phyloP scores from a whole-genome alignment of 2,329 filamentous ascomycete genomes.

The Lasiodiplodia theobromae region DNA sequence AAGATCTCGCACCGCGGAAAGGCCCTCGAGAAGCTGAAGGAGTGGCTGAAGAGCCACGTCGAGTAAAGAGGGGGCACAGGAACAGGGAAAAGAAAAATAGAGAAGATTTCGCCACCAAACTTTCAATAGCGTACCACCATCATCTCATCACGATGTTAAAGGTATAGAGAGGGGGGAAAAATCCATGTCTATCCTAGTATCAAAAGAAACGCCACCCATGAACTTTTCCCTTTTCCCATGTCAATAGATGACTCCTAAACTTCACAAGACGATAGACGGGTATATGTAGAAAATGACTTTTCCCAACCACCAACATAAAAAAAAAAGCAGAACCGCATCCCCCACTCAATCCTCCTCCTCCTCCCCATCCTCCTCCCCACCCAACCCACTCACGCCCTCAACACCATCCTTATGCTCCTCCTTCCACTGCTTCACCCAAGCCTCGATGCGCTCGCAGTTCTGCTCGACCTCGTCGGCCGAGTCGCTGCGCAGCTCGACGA shows the following conservation, averaged over 20 bases:
- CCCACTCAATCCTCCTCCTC: constrained; percentile 39
- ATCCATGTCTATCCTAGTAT: not conserved
- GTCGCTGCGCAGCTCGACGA: constrained; percentile 88
- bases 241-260: not conserved
- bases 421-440: constrained; percentile 86
- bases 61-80: constrained; percentile 31
- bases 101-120: not conserved
- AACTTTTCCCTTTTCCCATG: constrained; percentile 32
- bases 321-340: constrained; percentile 29
- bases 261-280: constrained; percentile 16
- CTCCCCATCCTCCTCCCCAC: constrained; percentile 36
- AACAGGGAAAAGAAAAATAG: not conserved
- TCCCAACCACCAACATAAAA: constrained; percentile 29
- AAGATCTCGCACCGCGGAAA: constrained; percentile 88
- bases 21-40: constrained; percentile 85
- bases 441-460: constrained; percentile 83
- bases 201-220: constrained; percentile 28
- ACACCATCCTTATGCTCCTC: constrained; percentile 59
- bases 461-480: constrained; percentile 82
- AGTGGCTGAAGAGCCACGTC: constrained; percentile 63
- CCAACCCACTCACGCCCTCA: constrained; percentile 31
- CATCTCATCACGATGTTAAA: not conserved
- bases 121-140: not conserved
- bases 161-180: not conserved
- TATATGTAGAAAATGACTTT: constrained; percentile 17